Evolutionary conservation across 1,284 basidiomycete species (phyloP).

Genomic region (Ceratobasidium sp.): DNA sequence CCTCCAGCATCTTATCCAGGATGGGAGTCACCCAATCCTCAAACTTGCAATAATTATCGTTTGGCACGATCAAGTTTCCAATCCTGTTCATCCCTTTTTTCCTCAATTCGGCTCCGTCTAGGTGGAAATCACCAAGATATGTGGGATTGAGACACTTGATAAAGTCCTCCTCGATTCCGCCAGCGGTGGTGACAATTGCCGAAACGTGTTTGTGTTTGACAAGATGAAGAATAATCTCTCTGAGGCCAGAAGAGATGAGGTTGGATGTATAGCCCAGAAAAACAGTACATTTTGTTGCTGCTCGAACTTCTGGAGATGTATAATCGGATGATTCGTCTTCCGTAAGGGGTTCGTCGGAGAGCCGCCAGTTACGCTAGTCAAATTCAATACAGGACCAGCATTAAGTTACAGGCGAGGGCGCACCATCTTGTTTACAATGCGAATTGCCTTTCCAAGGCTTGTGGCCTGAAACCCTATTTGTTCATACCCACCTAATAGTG

Average conservation of each 20-base stretch:
- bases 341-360: conserved; percentile 77
- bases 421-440: conserved; percentile 91
- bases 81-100: conserved; percentile 94
- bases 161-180: conserved; percentile 98
- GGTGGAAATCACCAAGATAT: conserved; percentile 91
- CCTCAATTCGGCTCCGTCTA: conserved; percentile 88
- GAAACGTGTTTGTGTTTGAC: conserved; percentile 93
- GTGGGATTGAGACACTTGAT: conserved; percentile 98
- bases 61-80: conserved; percentile 97
- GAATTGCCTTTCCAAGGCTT: conserved; percentile 86
- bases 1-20: conserved; percentile 87
- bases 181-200: conserved; percentile 95
- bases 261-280: conserved; percentile 99
- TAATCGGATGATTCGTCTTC: conserved; percentile 74
- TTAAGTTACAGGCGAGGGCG: conserved; percentile 40
- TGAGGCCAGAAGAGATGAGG: conserved; percentile 94
- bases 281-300: conserved; percentile 78
- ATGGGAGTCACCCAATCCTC: conserved; percentile 99
- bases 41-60: conserved; percentile 99
- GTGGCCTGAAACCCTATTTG: conserved; percentile 96
- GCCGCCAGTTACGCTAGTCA: conserved; percentile 75
- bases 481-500: conserved; percentile 80
- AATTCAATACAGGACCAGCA: background rate
- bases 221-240: conserved; percentile 91
- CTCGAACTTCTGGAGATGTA: conserved; percentile 63